Conservation (phyloP, 179 eudicot genomes). For the Sideroxylon spinosum region DNA sequence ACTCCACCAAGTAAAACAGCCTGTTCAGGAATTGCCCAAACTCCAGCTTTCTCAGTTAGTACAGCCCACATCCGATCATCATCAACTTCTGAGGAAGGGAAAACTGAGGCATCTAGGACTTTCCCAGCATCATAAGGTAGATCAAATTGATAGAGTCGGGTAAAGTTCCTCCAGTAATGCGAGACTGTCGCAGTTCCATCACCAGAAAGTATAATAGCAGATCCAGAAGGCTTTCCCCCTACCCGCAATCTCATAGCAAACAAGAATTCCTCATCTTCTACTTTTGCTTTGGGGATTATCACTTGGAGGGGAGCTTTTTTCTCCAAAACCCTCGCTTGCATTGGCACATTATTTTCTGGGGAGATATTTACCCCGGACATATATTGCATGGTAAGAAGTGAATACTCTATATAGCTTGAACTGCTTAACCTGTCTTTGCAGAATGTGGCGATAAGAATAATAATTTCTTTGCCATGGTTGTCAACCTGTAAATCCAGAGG, state of each 20-base stretch:
- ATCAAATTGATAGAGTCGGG: conserved; percentile 85
- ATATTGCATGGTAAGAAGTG: conserved; percentile 90
- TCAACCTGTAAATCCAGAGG: conserved; percentile 89
- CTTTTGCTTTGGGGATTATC: conserved; percentile 91
- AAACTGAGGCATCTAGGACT: conserved; percentile 88
- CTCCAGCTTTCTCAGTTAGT: conserved; percentile 93
- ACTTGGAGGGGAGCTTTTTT: conserved; percentile 76
- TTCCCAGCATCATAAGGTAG: conserved; percentile 97
- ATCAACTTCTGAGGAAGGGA: conserved; percentile 65
- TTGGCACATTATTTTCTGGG: conserved; percentile 26
- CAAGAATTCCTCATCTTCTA: conserved; percentile 81
- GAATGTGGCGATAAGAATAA: conserved; percentile 74
- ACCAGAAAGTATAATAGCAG: conserved; percentile 82
- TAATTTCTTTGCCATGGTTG: conserved; percentile 68
- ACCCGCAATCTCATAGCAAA: conserved; percentile 79
- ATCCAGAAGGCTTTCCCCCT: conserved; percentile 95
- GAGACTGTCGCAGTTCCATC: conserved; percentile 96
- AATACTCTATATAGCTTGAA: conserved; percentile 89
- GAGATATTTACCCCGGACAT: conserved; percentile 58
- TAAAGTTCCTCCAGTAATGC: conserved; percentile 60
- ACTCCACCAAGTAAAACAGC: conserved; percentile 93
- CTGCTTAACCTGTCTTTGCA: conserved; percentile 82
- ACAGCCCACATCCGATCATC: conserved; percentile 94
- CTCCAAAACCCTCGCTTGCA: conserved; percentile 59
- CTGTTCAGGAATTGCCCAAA: conserved; percentile 96